phyloP scores from a whole-genome alignment of 768 basidiomycete species.

The Tricholoma saponaceum region DNA sequence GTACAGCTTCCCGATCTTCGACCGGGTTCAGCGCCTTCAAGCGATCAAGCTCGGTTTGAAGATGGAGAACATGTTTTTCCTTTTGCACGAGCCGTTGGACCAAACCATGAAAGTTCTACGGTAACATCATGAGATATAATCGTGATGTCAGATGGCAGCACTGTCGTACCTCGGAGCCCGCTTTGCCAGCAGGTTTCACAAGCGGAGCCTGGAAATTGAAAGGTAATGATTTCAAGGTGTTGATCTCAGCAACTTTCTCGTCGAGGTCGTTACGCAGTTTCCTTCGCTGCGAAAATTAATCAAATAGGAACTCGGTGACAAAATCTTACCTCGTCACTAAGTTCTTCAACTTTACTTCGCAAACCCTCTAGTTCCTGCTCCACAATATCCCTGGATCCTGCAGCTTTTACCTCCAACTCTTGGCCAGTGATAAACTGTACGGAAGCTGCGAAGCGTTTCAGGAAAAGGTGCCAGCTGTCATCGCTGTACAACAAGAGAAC shows the following conservation, averaged over 20 bases:
- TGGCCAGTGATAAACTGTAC: conserved; percentile 67
- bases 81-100: conserved; percentile 80
- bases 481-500: conserved; percentile 39
- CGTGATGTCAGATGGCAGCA: conserved; percentile 7
- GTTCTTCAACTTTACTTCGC: conserved; percentile 54
- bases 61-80: conserved; percentile 77
- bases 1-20: conserved; percentile 57
- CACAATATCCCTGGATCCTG: conserved; percentile 35
- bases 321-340: conserved; percentile 59
- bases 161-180: conserved; percentile 49
- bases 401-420: conserved; percentile 49
- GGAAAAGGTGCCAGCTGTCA: conserved; percentile 57
- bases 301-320: not conserved
- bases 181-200: conserved; percentile 40
- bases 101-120: conserved; percentile 64
- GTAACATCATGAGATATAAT: not conserved
- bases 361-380: conserved; percentile 61
- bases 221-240: conserved; percentile 55
- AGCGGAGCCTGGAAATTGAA: conserved; percentile 30
- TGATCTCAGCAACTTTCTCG: conserved; percentile 64
- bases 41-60: conserved; percentile 68
- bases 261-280: conserved; percentile 51
- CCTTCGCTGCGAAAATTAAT: conserved; percentile 35
- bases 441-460: conserved; percentile 56
- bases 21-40: conserved; percentile 53